Base-by-base conservation (phyloP, 805 yeast species). In the Metschnikowia continentalis region DNA sequence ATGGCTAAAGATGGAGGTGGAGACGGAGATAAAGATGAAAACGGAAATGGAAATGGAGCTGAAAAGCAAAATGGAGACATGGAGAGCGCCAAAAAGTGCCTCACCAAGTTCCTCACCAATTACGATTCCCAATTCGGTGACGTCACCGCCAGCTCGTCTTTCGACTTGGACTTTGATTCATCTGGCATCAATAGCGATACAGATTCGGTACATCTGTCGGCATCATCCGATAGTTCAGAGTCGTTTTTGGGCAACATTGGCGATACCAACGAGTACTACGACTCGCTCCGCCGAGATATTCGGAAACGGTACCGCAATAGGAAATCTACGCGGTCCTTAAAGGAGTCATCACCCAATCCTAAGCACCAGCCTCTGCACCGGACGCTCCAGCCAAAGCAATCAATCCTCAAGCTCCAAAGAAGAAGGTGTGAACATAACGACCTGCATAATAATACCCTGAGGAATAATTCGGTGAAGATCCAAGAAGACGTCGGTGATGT, bases 351-450 rank as follows among this genome's bases (percentile, higher is more conserved):
- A 19, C 54, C 54, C 11, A 42, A 50, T 13, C 51, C 49, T 1
- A 72, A 72, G 47, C 75, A 71, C 51, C 65, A 66, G 49, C 78
- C 78, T 4, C 69, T 72, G 30, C 78, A 74, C 56, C 72, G 70
- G 46, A 66, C 62, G 2, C 58, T 74, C 35, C 67, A 71, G 55
- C 78, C 78, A 1, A 70, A 70, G 54, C 60, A 66, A 36, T 70
- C 75, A n/a, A 74, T 74, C n/a, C 57, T 74, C 46, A 73, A 73
- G 57, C 40, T 50, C 8, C 47, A 44, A 32, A 37, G 19, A 3
- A 10, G 17, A 7, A 44, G 26, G n/a, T 42, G 46, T 42, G 45
- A 42, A 10, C 6, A 17, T n/a, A 35, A 14, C 15, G 36, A 7
- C 36, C 17, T 14, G 30, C 13, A 26, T 26, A 8, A 8, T 8